Percentiles rank a stretch among this genome's conserved stretches.
phyloP scores from a whole-genome alignment of 345 rosid genomes.

The Citrus mangshanensis region DNA sequence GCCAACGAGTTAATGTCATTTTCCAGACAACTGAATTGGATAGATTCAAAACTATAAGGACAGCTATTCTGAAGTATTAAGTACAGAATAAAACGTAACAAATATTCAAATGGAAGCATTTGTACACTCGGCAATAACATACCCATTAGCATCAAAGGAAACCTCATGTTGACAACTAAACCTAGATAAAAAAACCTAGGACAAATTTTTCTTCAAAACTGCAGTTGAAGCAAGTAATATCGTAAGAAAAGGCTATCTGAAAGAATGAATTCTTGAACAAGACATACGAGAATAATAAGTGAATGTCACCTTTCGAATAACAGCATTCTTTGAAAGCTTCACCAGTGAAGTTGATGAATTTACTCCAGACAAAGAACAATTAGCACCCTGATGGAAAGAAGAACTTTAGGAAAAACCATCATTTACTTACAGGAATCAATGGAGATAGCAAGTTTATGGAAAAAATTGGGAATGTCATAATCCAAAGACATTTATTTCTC shows the following conservation, averaged over 20 bases:
- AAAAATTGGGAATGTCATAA: neutral
- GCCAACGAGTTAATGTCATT: neutral
- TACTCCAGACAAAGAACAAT: slow-evolving; percentile 26
- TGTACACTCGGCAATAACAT: neutral
- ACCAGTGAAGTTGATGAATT: slow-evolving; percentile 23
- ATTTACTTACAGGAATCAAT: neutral
- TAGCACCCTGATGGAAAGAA: slow-evolving; percentile 36
- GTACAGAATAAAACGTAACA: neutral
- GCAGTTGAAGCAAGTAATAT: neutral
- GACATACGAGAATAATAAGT: neutral
- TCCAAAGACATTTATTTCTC: neutral
- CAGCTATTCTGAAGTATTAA: neutral
- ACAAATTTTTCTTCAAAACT: neutral
- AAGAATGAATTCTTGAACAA: neutral
- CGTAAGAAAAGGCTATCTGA: neutral
- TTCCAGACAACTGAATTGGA: neutral
- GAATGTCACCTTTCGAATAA: slow-evolving; percentile 53
- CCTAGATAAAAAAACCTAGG: neutral
- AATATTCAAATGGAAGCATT: neutral
- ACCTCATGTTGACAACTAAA: neutral
- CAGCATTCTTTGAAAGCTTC: slow-evolving; percentile 42
- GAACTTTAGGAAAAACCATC: neutral
- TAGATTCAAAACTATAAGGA: neutral
- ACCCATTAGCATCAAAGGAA: neutral
- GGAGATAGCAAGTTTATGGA: neutral